Base-by-base conservation (phyloP, 2,329 filamentous ascomycete genomes). In the Ophiostoma quercus region DNA sequence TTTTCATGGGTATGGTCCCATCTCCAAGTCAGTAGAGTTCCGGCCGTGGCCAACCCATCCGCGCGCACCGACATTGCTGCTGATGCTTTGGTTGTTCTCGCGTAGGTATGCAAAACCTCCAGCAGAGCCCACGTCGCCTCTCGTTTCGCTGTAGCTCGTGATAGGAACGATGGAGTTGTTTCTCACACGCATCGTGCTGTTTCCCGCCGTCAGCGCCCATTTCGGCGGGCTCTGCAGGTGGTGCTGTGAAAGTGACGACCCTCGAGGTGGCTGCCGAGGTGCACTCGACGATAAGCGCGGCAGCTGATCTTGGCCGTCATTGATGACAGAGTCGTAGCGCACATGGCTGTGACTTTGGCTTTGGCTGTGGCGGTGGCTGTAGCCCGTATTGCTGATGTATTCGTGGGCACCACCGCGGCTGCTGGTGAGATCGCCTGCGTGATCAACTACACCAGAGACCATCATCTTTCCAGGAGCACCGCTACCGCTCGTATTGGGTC, bases 51-150 rank as follows among this genome's bases (percentile, higher is more conserved):
- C 51, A 25, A 57, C 22, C 63, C 34, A 22, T 6, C 34, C 34
- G 37, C 65, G 65, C 12, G n/a, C 19, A n/a, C 37, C 63, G 37
- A 37, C 22, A 19, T 22, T 66, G 65, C 65, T 66, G 37, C 65
- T 47, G 65, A 47, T 29, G 22, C 65, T 43, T 4, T 29, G 65
- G 39, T 47, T 66, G 65, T 9, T 19, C 16, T 39, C 34, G 5
- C 32, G 32, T 16, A 39, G 39, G 37, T 37, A 41, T 37, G 65
- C 14, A 11, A 41, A 22, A 39, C 37, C 39, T 12, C 22, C 39
- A 19, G 34, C 39, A 22, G 37, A 22, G 12, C 65, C 65, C 19
- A 22, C 34, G 19, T 39, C 62, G 62, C 62, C 62, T 22, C 19
- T 37, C 9, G 12, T 16, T n/a, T 37, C 60, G 8, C 60, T 19